Conservation (phyloP, 2,329 filamentous ascomycete species). For the Scortechinia acanthostroma region DNA sequence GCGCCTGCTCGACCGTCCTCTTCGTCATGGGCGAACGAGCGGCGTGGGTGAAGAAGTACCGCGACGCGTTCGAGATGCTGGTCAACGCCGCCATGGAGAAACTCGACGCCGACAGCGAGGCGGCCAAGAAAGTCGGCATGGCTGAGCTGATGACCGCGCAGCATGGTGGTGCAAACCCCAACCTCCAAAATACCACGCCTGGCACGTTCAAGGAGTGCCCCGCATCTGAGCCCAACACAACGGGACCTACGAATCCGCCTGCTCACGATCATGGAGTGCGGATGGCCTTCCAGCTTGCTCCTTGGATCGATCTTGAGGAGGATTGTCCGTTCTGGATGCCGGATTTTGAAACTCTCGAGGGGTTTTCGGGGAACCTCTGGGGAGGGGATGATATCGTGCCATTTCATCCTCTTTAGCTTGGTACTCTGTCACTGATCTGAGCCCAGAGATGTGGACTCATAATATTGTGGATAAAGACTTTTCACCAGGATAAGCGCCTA, state of each 20-base stretch:
- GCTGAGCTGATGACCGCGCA: slow-evolving; percentile 28
- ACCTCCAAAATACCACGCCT: slow-evolving; percentile 5
- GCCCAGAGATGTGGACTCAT: no score
- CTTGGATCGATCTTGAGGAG: slow-evolving; percentile 26
- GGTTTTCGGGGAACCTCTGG: not conserved
- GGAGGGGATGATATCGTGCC: not conserved
- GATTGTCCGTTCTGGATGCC: slow-evolving; percentile 25
- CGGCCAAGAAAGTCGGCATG: slow-evolving; percentile 20
- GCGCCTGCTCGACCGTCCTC: slow-evolving; percentile 36
- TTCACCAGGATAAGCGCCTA: no score
- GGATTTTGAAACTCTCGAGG: slow-evolving; percentile 3
- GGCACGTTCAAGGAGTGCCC: slow-evolving; percentile 8
- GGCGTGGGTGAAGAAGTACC: slow-evolving; percentile 35
- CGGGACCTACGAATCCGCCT: slow-evolving; percentile 4
- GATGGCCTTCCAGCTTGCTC: slow-evolving; percentile 25
- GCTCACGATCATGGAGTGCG: slow-evolving; percentile 20
- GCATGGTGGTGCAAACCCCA: slow-evolving; percentile 9
- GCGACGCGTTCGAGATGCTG: slow-evolving; percentile 35
- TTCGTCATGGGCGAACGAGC: slow-evolving; percentile 40
- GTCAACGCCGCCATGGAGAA: slow-evolving; percentile 36
- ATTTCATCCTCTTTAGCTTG: slow-evolving; percentile 1
- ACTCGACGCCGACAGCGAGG: slow-evolving; percentile 25
- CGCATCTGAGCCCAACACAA: slow-evolving; percentile 6
- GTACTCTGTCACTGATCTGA: no score
- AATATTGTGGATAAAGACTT: no score